Percentiles rank a stretch among this genome's conserved stretches.
phyloP scores from a whole-genome alignment of 768 basidiomycete species.

The Mrakia gelida region DNA sequence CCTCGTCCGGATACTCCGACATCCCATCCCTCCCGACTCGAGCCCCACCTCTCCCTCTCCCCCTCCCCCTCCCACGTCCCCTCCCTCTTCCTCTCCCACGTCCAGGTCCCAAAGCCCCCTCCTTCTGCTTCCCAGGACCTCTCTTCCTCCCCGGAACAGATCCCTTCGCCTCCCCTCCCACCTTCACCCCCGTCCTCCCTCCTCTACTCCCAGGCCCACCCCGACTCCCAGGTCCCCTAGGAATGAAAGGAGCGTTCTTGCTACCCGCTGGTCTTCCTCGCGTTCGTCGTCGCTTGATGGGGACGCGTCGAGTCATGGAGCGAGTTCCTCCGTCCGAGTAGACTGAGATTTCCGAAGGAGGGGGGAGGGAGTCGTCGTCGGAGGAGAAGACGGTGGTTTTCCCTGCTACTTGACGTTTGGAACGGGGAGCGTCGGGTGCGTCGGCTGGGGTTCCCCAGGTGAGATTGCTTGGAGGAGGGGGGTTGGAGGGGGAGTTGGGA shows the following conservation, averaged over 20 bases:
- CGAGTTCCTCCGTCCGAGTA: not conserved
- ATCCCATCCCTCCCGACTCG: too few relatives aligned
- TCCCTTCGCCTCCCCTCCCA: not conserved
- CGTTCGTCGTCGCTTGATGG: not conserved
- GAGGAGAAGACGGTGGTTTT: constrained; percentile 14
- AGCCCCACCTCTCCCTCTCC: not conserved
- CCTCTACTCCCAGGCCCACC: not conserved
- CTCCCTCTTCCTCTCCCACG: not conserved
- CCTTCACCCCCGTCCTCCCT: not conserved
- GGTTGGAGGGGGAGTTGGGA: not conserved
- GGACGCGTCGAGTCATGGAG: not conserved
- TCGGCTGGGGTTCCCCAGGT: not conserved
- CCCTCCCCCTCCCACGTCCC: not conserved
- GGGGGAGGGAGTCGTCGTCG: not conserved
- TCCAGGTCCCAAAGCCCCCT: too few relatives aligned
- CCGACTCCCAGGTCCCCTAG: not conserved
- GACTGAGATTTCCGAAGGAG: not conserved
- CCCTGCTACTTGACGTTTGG: not conserved
- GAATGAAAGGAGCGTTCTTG: not conserved
- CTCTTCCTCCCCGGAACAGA: not conserved
- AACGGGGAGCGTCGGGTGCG: not conserved
- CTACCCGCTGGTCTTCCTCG: not conserved
- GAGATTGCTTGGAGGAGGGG: not conserved
- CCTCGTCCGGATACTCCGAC: not conserved
- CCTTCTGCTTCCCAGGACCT: too few relatives aligned